Conservation (phyloP, 2,329 filamentous ascomycete species). For the Aphanocladium album region DNA sequence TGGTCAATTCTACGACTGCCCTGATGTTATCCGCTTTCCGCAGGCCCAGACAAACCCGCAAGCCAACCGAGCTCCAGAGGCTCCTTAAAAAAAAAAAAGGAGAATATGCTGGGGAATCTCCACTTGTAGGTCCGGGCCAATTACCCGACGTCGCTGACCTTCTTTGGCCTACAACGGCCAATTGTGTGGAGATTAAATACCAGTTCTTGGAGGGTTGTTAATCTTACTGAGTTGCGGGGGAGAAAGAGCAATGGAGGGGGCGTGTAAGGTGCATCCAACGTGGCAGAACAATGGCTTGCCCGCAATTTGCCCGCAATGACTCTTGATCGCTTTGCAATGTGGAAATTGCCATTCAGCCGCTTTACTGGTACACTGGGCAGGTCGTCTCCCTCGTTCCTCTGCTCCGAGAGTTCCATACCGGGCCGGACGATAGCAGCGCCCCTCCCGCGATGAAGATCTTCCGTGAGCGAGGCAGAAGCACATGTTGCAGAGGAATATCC, state of each 20-base stretch:
- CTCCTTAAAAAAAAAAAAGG: neutral
- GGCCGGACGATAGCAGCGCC: neutral
- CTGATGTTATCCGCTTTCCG: neutral
- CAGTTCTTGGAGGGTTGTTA: neutral
- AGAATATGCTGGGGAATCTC: neutral
- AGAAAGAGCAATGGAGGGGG: neutral
- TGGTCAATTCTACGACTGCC: neutral
- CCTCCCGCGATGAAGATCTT: conserved; percentile 1
- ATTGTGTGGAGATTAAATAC: conserved; percentile 7
- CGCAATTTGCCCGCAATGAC: neutral
- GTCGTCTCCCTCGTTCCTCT: neutral
- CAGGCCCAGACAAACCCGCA: neutral
- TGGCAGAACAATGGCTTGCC: too few relatives aligned
- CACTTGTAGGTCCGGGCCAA: conserved; percentile 3
- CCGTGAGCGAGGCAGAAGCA: neutral
- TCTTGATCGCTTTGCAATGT: neutral
- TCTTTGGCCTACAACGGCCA: neutral
- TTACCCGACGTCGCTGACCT: neutral
- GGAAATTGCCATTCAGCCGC: neutral
- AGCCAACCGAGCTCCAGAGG: neutral
- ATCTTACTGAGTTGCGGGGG: conserved; percentile 1
- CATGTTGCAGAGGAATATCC: neutral
- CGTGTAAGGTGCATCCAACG: neutral
- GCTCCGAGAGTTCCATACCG: neutral
- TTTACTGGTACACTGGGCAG: neutral